Base-by-base conservation (phyloP, 75 land plant species). In the Cunninghamia lanceolata region DNA sequence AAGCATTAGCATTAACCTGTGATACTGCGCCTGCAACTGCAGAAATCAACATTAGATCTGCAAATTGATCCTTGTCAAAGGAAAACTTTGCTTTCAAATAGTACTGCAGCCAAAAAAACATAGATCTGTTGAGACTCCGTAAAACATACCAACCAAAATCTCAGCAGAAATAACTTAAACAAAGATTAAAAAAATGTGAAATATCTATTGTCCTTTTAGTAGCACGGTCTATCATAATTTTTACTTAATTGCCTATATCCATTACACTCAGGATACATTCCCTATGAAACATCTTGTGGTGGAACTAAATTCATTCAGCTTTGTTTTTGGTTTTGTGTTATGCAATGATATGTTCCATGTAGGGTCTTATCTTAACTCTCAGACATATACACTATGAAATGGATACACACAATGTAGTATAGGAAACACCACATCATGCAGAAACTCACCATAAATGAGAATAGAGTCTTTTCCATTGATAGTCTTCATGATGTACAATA, bases 1-100 rank as follows among this genome's bases (percentile, higher is more conserved):
- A 16, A 80, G 50, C 50, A 45, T 34, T 45, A 35, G 21, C 53
- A 45, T 36, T 87, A 94, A 73, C 97, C 92, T 93, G 96, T 84
- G 96, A 93, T 40, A 94, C 9, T 15, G 94, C 90, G 3, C 90
- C 92, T 40, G 89, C 90, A 83, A 92, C 15, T 43, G 90, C 95
- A 86, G 53, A 15, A 76, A 96, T 89, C 7, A 96, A 88, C 87
- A 92, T 63, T 9, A 96, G 75, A 83, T 96, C 94, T 84, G 97
- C 96, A 91, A 85, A 96, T 85, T 96, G 96, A 85, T 93, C 86
- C 66, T 96, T 96, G 82, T 85, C 88, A 87, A 93, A 96, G 85
- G 90, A 91, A 76, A 94, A 96, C 38, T 84, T 90, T 15, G 97
- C 97, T 85, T 93, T 96, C 32, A 96, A 86, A 76, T 86, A 96